phyloP scores from a whole-genome alignment of 371 early-diverging fungal genomes.

The Zychaea mexicana region DNA sequence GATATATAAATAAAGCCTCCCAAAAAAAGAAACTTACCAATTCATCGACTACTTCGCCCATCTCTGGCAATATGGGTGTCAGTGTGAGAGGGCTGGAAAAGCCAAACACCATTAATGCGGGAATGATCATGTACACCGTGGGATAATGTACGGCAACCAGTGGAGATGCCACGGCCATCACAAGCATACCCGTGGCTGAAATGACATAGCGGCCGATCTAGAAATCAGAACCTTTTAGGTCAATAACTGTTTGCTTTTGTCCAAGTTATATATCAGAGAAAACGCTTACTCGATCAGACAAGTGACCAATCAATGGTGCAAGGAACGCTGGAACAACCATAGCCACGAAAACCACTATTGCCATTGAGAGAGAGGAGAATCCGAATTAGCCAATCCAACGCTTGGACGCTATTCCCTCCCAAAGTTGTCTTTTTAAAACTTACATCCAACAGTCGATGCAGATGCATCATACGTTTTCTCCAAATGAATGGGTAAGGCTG shows the following conservation, averaged over 20 bases:
- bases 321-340: constrained; percentile 67
- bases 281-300: constrained; percentile 52
- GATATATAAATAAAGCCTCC: too few species aligned
- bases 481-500: constrained; percentile 63
- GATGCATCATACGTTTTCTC: constrained; percentile 43
- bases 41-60: constrained; percentile 56
- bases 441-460: constrained; percentile 56
- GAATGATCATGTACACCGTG: constrained; percentile 45
- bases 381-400: background rate
- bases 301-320: constrained; percentile 61
- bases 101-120: constrained; percentile 59
- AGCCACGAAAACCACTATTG: constrained; percentile 56
- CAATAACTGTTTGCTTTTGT: too few species aligned
- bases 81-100: constrained; percentile 56
- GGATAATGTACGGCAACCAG: constrained; percentile 44
- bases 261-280: background rate
- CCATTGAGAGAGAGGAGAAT: background rate
- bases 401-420: too few species aligned
- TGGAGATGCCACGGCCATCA: constrained; percentile 54
- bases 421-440: too few species aligned
- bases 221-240: too few species aligned
- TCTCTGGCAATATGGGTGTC: constrained; percentile 60
- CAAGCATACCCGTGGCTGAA: constrained; percentile 53
- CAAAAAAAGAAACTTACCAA: constrained; percentile 39
- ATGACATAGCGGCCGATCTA: constrained; percentile 54